Evolutionary conservation across 768 basidiomycete genomes (phyloP), one percentile per base, ranked within the genome.

Genomic region (Tricholoma matsutake): DNA sequence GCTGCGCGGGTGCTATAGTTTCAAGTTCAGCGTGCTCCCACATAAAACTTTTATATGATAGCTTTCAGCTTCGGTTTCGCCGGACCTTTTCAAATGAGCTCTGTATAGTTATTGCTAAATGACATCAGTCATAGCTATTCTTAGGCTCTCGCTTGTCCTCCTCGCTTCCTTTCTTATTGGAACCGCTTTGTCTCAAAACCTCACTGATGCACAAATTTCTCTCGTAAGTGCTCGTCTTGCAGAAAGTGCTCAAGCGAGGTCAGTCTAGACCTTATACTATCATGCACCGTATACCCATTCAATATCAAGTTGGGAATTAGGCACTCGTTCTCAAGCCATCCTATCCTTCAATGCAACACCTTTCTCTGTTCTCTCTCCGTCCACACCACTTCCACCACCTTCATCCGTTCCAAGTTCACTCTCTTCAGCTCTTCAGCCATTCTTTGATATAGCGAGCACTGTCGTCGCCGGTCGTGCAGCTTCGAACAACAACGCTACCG

Each of bases 381-480:
- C 58, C 7, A 70, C 67, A 13, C 18, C 67, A 1, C 65, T 80
- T 1, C 81, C 81, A 1, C 81, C 79, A 6, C 76, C 79, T 5
- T 56, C 67, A 1, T 62, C 66, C 6, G 66, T 78, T 28, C 74
- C 76, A 6, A 67, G 67, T 16, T 67, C 71, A 22, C 67, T 76
- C 6, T 69, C 71, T 2, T 64, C 72, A 10, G 72, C 74, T 1
- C 73, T 91, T 45, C 70, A 71, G 9, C 83, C 86, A 1, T 83
- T 91, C 31, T 81, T 88, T 61, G 64, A 77, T 31, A 87, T 91
- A 32, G 81, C 85, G 0, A 71, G 72, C 1, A 65, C 71, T 25
- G 75, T 84, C 20, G 83, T 91, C n/a, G 63, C 72, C 3, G 76
- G 78, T 57, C 83, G 84, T 34, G 67, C 79, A 10, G 43, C 57